A percentile compares a stretch with the other conserved stretches of the same genome.
These are phyloP conservation scores for Dalbergia cultrata DNA, from an alignment of 306 rosid species.

Conservation along the genomic window DNA sequence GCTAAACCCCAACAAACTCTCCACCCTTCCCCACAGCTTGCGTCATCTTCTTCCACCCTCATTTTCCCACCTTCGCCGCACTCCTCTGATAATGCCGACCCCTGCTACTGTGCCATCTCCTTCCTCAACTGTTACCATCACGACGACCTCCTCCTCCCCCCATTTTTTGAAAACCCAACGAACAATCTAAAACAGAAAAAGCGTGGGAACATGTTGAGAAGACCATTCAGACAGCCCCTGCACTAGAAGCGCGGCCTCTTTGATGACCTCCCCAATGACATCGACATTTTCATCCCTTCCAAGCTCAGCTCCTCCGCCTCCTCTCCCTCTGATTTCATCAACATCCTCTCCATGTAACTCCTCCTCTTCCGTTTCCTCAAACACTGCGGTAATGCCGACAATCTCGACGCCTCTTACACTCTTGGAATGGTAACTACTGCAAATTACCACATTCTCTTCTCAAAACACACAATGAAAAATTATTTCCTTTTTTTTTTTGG, in stretches of 20 bases:
- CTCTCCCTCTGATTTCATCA: constrained; percentile 73
- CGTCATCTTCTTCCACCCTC: too few relatives aligned
- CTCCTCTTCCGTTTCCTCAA: constrained; percentile 53
- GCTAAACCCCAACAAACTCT: too few relatives aligned
- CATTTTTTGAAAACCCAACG: neutral
- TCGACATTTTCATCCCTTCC: constrained; percentile 65
- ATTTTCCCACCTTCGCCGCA: too few relatives aligned
- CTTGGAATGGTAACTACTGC: constrained; percentile 81
- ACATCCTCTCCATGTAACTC: constrained; percentile 64
- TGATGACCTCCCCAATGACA: constrained; percentile 75
- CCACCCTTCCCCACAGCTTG: too few relatives aligned
- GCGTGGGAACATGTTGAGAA: constrained; percentile 34
- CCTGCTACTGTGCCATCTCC: too few relatives aligned
- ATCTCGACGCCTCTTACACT: constrained; percentile 74
- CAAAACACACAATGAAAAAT: neutral
- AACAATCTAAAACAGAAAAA: too few relatives aligned
- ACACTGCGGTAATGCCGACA: constrained; percentile 74
- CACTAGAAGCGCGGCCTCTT: constrained; percentile 55
- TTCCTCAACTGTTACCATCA: too few relatives aligned
- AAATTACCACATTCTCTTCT: neutral
- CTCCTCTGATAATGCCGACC: too few relatives aligned
- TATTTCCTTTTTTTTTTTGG: too few relatives aligned
- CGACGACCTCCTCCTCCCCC: too few relatives aligned
- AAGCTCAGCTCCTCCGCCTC: constrained; percentile 76
- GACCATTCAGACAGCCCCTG: constrained; percentile 32